Base-by-base conservation (phyloP, 768 basidiomycete species). In the Russula vinacea region DNA sequence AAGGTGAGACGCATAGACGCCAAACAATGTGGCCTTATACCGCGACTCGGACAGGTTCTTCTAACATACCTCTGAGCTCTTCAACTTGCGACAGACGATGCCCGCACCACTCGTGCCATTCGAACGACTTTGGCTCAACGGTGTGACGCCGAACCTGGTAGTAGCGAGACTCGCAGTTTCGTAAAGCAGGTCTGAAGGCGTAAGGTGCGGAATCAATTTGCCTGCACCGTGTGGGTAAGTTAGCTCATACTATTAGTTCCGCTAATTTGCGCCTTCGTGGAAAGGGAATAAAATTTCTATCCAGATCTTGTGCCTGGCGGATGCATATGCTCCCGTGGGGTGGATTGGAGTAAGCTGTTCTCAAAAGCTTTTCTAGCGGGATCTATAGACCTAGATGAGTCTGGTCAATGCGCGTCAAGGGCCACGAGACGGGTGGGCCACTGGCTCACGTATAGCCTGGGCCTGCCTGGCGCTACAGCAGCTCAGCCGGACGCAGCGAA, bases 1-100 rank as follows among this genome's bases (percentile, higher is more conserved):
- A 56, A 52, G 59, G 59, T 22, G 64, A 52, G 54, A n/a, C 22
- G 59, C 40, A 49, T 64, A 61, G 52, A 61, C 60, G 49, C 64
- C 64, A 65, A 64, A 49, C 39, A 54, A 51, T 35, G 59, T 24
- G 55, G 33, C 50, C 24, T 16, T 44, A 52, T 37, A 56, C 39
- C 55, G 16, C 49, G 13, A 65, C 58, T 60, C 47, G 49, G 50
- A 59, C 58, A 24, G 39, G 39, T 51, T 22, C 45, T 32, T 40
- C 42, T 10, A 42, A 29, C 29, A 2, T 29, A 5, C 39, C 42
- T 44, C 59, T 22, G 54, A 51, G 47, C 19, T 50, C 29, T 32
- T 51, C 33, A 26, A 61, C 54, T 52, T 39, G 55, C 49, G 24
- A 37, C 10, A 13, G 33, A n/a, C 49, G 40, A 14, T 29, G 26